Evolutionary conservation across 768 basidiomycete genomes (phyloP), one percentile per base, ranked within the genome.

Genomic region (Panaeolus cyanescens): DNA sequence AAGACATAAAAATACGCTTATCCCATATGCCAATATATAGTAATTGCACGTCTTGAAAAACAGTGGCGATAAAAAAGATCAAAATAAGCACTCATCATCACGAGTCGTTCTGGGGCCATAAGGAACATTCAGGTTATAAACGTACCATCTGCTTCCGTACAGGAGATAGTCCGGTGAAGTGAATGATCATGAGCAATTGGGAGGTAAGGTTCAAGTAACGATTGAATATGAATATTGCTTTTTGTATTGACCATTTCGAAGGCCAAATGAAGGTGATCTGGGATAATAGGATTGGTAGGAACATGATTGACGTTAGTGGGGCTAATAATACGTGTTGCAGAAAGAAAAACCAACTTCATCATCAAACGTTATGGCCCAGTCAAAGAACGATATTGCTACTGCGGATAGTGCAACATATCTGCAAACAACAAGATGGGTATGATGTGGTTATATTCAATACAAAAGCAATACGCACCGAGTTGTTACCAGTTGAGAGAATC

Each of bases 201-300:
- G 64, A 59, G n/a, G 39, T 32, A 13, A 69, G 56, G 33, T 69
- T 70, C 37, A 63, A 13, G 54, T 68, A 68, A n/a, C 68, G 68
- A 58, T 63, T 70, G 17, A 55, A 33, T 25, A 70, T 64, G 39
- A 66, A 70, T 19, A 65, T 64, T 15, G 64, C 42, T 60, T 70
- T 70, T 20, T 59, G 64, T 25, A 55, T 19, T 12, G 68, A 64
- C 58, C 59, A 58, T 33, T 61, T 67, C 17, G 68, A 55, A 1
- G 68, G 68, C 67, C 66, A 70, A 22, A 70, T 63, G 40, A 55
- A 56, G 28, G 40, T 62, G 8, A 65, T 58, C 68, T 67, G 32
- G 19, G 39, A 20, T n/a, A n/a, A n/a, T n/a, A n/a, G n/a, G n/a
- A n/a, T n/a, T n/a, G n/a, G n/a, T n/a, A n/a, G n/a, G n/a, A 42